These are phyloP conservation scores for Trametes sanguinea DNA, from an alignment of 768 basidiomycete species.

Conservation along the genomic window DNA sequence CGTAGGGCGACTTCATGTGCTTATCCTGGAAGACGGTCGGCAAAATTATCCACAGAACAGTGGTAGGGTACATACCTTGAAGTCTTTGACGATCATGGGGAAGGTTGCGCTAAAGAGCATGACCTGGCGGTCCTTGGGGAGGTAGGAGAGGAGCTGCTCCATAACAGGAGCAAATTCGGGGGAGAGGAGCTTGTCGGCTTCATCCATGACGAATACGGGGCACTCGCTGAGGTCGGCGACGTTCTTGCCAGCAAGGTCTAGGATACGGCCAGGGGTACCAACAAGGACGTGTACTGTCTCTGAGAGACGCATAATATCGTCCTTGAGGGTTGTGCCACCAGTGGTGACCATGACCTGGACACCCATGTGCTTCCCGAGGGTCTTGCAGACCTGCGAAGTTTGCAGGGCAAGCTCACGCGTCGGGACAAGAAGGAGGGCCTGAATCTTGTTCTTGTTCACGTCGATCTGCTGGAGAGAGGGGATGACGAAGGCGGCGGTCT, in stretches of 20 bases:
- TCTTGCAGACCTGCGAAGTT: conserved; percentile 99
- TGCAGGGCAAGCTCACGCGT: conserved; percentile 98
- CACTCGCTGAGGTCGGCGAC: conserved; percentile 95
- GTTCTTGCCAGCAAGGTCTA: conserved; percentile 90
- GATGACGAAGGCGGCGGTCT: conserved; percentile 99
- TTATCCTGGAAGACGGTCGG: conserved; percentile 64
- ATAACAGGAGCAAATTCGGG: conserved; percentile 99
- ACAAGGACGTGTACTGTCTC: conserved; percentile 95
- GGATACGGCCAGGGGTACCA: conserved; percentile 93
- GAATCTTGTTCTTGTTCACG: conserved; percentile 80
- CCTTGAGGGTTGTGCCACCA: conserved; percentile 95
- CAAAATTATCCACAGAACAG: not conserved
- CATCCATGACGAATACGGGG: conserved; percentile 98
- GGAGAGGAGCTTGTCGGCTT: conserved; percentile 96
- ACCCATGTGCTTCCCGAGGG: conserved; percentile 92
- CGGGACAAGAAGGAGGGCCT: conserved; percentile 94
- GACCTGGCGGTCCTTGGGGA: conserved; percentile 87
- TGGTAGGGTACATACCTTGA: conserved; percentile 65
- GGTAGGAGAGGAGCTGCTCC: conserved; percentile 88
- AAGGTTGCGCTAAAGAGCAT: conserved; percentile 99
- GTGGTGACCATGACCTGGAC: conserved; percentile 99
- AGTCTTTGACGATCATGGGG: conserved; percentile 98
- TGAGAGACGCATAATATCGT: conserved; percentile 91
- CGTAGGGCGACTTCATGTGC: conserved; percentile 93
- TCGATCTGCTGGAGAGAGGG: conserved; percentile 94